Evolutionary conservation across 2,329 filamentous ascomycete genomes (phyloP), one percentile per base, ranked within the genome.

Genomic region (Fusarium citri): DNA sequence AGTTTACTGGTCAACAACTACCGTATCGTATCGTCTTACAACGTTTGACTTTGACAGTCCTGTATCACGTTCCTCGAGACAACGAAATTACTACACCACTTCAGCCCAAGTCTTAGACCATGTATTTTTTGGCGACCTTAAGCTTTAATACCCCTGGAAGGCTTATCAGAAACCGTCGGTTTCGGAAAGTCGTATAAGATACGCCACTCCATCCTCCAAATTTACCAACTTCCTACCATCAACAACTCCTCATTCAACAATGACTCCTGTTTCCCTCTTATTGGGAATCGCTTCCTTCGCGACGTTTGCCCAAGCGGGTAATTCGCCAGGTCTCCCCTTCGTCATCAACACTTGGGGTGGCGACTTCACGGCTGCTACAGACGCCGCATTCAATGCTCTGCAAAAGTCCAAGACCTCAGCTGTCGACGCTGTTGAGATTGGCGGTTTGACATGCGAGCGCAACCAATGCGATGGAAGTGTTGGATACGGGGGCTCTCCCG

Each of bases 261-360:
- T 57, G 22, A n/a, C 45, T 22, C 53, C 34, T 12, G 5, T 41
- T 6, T 41, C 57, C 8, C 15, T 42, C 18, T 31, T 55, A 23
- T 26, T 70, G 30, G 41, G 50, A 31, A 22, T 74, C 18, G 31
- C 76, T 49, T 45, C 55, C 30, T 22, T 72, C 25, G 37, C 70
- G 22, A 18, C 64, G 4, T 41, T 54, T 10, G 47, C 59, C 11
- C 34, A 72, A 12, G 67, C 72, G 16, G 41, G 72, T n/a, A 62
- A 75, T 20, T 79, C 81, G 1, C 80, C 82, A 2, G 79, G 80
- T 8, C 75, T 86, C 8, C 85, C 85, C 5, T 78, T 87, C 67
- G 81, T 85, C 15, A 81, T 88, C 68, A 87, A 87, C 74, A 88
- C 86, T 9, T 88, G 86, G 86, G 82, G 82, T 45, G 85, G 85